A percentile compares a stretch with the other conserved stretches of the same genome.
Evolutionary conservation across 345 rosid genomes (phyloP).

Genomic region (Hibiscus syriacus): DNA sequence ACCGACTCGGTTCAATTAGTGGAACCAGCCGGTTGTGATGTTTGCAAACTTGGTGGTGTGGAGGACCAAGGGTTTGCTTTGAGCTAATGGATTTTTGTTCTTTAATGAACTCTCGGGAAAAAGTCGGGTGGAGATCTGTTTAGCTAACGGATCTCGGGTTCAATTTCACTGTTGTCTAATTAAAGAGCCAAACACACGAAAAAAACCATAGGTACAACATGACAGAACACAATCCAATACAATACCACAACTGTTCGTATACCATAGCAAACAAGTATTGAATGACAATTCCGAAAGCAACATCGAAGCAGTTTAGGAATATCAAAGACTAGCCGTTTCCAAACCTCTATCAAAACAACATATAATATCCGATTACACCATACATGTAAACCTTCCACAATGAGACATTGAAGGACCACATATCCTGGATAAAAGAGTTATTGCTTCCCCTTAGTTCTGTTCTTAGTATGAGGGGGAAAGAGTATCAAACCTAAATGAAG

Average conservation of each 20-base stretch:
- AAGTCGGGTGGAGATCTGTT: too few species aligned
- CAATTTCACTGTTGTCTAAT: not conserved
- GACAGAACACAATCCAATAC: not conserved
- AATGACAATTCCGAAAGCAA: not conserved
- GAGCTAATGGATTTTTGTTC: too few species aligned
- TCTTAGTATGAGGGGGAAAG: slow-evolving; percentile 3
- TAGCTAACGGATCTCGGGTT: too few species aligned
- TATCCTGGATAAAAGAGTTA: not conserved
- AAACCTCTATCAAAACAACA: not conserved
- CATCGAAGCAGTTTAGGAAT: not conserved
- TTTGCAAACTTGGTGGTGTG: too few species aligned
- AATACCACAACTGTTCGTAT: not conserved
- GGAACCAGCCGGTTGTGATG: too few species aligned
- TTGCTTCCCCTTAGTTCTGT: slow-evolving; percentile 14
- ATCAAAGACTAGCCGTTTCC: slow-evolving; percentile 3
- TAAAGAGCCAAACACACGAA: not conserved
- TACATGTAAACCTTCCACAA: slow-evolving; percentile 11
- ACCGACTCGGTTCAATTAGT: too few species aligned
- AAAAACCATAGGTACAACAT: not conserved
- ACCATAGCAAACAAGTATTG: not conserved
- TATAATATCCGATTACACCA: slow-evolving; percentile 9
- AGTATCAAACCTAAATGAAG: slow-evolving; percentile 1
- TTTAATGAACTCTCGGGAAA: too few species aligned
- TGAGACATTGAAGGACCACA: not conserved
- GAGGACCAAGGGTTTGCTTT: too few species aligned